Conservation (phyloP, 305 asterid genomes). For the Rubia balearica region DNA sequence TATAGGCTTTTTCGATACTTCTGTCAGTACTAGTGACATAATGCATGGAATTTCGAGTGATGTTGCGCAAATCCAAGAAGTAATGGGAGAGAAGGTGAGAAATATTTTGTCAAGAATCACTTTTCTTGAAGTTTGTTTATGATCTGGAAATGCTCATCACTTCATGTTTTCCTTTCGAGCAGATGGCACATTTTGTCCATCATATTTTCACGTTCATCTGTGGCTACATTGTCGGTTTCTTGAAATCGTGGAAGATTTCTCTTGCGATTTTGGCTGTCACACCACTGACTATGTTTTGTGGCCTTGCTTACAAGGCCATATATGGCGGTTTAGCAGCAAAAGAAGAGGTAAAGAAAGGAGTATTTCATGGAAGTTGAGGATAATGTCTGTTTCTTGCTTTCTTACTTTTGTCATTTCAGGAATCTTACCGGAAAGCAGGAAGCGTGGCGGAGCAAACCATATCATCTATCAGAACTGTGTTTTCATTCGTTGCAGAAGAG, state of each 20-base stretch:
- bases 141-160: conserved; percentile 7
- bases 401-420: conserved; percentile 26
- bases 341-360: conserved; percentile 55
- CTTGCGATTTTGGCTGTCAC: conserved; percentile 75
- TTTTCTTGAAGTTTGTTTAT: not conserved
- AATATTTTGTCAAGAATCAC: not conserved
- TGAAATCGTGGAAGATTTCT: conserved; percentile 60
- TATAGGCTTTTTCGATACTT: conserved; percentile 66
- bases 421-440: conserved; percentile 65
- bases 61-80: conserved; percentile 89
- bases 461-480: conserved; percentile 65
- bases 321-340: conserved; percentile 70
- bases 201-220: conserved; percentile 73
- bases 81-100: conserved; percentile 77
- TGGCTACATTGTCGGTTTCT: conserved; percentile 64
- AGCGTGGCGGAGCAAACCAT: conserved; percentile 77
- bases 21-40: conserved; percentile 59
- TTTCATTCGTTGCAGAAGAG: conserved; percentile 78
- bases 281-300: conserved; percentile 76
- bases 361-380: not conserved
- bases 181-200: conserved; percentile 84
- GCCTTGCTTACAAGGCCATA: conserved; percentile 69
- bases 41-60: conserved; percentile 94
- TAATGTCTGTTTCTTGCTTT: not conserved
- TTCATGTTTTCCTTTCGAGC: conserved; percentile 19